Base-by-base conservation (phyloP, 169 alveolate species). In the Cryptosporidium parvum region DNA sequence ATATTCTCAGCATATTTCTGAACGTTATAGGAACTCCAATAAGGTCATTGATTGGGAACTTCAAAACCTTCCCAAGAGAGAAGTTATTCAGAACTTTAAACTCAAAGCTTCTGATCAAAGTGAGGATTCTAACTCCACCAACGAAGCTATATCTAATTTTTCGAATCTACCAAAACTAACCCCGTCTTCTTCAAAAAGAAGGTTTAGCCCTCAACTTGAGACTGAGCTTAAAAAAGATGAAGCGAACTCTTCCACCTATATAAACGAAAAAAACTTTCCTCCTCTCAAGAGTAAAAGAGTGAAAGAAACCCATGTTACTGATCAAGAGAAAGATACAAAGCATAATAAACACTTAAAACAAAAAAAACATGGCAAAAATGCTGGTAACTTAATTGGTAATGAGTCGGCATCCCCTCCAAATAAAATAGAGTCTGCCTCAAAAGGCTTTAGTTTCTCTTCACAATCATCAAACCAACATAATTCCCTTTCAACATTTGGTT, bases 31-130 rank as follows among this genome's bases (percentile, higher is more conserved):
- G 29, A 67, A 39, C 39, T 59, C 89, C 21, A 65, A 62, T 12
- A 80, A 80, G 52, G 31, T 26, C 8, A 65, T 80, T 12, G 89
- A 80, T 37, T 80, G 89, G 89, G 68, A 62, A n/a, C 69, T 59
- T 21, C 89, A 80, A 23, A 59, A 39, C 26, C 59, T 80, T 29
- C 89, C 89, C 39, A 80, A 45, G 14, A 80, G 75, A 62, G 75
- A 80, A n/a, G 75, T 65, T 8, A 80, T 80, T 26, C 80, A 80
- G 45, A 65, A 80, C 68, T 80, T 80, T 26, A 58, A 39, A 62
- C 7, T 65, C 16, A 29, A 52, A 31, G 39, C 56, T 14, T 29
- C 21, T 16, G 56, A 48, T 14, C 56, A 48, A 12, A 48, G 56
- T 16, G 56, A 48, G 56, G 56, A 48, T 16, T 1, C 12, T 3